These are phyloP conservation scores for Phellopilus nigrolimitatus DNA, from an alignment of 1,284 basidiomycete species.

Conservation along the genomic window DNA sequence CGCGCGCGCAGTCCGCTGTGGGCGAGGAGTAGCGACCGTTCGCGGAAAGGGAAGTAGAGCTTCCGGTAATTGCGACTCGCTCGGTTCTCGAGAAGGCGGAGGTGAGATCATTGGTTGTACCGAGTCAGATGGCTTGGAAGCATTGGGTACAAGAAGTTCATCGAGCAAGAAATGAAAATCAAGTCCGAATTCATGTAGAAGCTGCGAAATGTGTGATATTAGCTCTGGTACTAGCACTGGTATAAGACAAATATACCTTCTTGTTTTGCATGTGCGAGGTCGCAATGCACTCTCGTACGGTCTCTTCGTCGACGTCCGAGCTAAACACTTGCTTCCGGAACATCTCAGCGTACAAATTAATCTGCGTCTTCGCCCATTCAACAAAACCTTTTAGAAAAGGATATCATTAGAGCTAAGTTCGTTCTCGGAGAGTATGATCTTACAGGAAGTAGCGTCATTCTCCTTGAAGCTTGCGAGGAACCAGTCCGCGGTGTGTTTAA, in stretches of 20 bases:
- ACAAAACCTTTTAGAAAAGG: constrained; percentile 66
- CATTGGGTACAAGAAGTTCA: constrained; percentile 55
- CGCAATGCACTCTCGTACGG: constrained; percentile 70
- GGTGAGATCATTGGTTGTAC: constrained; percentile 23
- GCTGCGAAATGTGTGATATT: constrained; percentile 39
- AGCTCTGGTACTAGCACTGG: neutral
- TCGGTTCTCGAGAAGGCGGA: constrained; percentile 11
- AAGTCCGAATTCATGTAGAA: constrained; percentile 86
- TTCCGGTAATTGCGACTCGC: constrained; percentile 24
- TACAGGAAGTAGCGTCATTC: constrained; percentile 88
- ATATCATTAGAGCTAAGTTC: constrained; percentile 14
- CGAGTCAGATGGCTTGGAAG: constrained; percentile 32
- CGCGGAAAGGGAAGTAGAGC: constrained; percentile 14
- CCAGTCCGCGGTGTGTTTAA: constrained; percentile 98
- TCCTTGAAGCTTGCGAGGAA: constrained; percentile 95
- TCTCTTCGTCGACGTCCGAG: constrained; percentile 62
- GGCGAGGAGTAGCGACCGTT: constrained; percentile 14
- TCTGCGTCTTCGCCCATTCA: constrained; percentile 87
- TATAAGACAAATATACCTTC: constrained; percentile 49
- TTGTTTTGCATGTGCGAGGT: constrained; percentile 76
- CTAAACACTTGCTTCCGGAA: constrained; percentile 92
- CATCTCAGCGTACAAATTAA: constrained; percentile 79
- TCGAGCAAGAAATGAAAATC: constrained; percentile 87
- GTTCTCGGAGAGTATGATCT: constrained; percentile 29
- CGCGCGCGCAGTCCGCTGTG: constrained; percentile 14